Percentiles rank a stretch among this genome's conserved stretches.
phyloP scores from a whole-genome alignment of 306 rosid genomes.

The Vicia faba region DNA sequence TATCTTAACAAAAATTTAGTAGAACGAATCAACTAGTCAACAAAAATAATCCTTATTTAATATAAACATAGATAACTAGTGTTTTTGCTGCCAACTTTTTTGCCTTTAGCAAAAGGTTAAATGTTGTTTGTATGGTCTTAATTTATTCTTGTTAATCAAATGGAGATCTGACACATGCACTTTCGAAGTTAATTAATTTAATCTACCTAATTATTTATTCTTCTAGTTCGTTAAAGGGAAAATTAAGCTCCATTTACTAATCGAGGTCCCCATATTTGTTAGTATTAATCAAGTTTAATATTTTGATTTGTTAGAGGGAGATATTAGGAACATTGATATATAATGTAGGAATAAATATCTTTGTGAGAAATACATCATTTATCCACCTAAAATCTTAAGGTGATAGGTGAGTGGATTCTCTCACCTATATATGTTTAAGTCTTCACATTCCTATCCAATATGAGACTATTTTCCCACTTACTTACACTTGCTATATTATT shows the following conservation, averaged over 20 bases:
- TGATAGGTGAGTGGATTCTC: too few relatives aligned
- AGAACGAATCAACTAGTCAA: constrained; percentile 2
- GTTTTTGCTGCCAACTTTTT: constrained; percentile 1
- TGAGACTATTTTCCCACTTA: too few relatives aligned
- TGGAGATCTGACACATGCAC: constrained; percentile 43
- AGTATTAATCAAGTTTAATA: neutral
- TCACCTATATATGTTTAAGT: too few relatives aligned
- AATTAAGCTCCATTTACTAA: neutral
- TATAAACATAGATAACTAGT: neutral
- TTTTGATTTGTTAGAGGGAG: too few relatives aligned
- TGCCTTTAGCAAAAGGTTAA: neutral
- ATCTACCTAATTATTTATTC: constrained; percentile 17
- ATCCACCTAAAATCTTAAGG: too few relatives aligned
- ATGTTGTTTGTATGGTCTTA: neutral
- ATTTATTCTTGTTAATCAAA: constrained; percentile 37
- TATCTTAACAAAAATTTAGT: neutral
- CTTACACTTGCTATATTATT: too few relatives aligned
- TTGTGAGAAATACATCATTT: too few relatives aligned
- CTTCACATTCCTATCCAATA: too few relatives aligned
- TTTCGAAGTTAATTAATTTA: constrained; percentile 10
- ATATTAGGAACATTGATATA: too few relatives aligned
- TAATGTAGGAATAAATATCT: too few relatives aligned
- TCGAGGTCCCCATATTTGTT: neutral
- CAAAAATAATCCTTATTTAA: neutral
- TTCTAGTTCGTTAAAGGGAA: neutral